These are phyloP conservation scores for Hypocreales sp. DNA, from an alignment of 2,329 filamentous ascomycete species.

Conservation along the genomic window DNA sequence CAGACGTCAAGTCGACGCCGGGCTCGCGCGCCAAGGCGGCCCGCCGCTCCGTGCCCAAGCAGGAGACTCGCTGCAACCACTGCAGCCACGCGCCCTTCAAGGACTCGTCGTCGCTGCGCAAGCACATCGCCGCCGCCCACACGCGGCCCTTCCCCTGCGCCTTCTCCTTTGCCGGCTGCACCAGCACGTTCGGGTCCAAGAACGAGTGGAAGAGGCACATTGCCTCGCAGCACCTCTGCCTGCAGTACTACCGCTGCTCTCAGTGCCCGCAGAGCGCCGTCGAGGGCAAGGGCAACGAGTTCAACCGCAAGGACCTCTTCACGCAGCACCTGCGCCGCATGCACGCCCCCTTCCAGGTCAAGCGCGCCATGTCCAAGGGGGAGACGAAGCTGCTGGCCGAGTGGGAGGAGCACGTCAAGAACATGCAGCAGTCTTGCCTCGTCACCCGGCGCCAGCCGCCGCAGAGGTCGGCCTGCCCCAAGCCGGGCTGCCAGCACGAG, in stretches of 20 bases:
- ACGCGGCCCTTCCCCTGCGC: constrained; percentile 71
- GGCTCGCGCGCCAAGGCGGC: constrained; percentile 23
- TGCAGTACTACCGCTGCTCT: constrained; percentile 50
- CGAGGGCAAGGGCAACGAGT: constrained; percentile 50
- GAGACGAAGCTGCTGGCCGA: constrained; percentile 44
- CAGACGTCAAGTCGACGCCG: constrained; percentile 9
- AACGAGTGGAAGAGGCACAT: constrained; percentile 98
- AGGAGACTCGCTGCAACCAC: constrained; percentile 44
- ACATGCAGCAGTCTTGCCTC: constrained; percentile 61
- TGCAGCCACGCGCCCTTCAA: constrained; percentile 53
- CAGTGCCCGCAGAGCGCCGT: constrained; percentile 37
- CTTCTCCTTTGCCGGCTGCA: constrained; percentile 71
- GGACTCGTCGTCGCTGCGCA: constrained; percentile 48
- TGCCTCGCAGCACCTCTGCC: constrained; percentile 69
- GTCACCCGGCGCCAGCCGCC: constrained; percentile 55
- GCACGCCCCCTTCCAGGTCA: constrained; percentile 61
- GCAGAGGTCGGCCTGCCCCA: constrained; percentile 53
- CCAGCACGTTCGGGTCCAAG: constrained; percentile 74
- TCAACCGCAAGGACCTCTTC: constrained; percentile 93
- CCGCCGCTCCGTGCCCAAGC: constrained; percentile 35
- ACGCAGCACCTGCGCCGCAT: constrained; percentile 88
- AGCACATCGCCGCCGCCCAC: constrained; percentile 53
- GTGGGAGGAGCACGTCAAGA: constrained; percentile 50
- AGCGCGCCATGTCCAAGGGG: constrained; percentile 38
- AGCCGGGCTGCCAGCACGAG: constrained; percentile 50